These are phyloP conservation scores for Fraxinus albicans DNA, from an alignment of 305 asterid genomes.

Conservation along the genomic window DNA sequence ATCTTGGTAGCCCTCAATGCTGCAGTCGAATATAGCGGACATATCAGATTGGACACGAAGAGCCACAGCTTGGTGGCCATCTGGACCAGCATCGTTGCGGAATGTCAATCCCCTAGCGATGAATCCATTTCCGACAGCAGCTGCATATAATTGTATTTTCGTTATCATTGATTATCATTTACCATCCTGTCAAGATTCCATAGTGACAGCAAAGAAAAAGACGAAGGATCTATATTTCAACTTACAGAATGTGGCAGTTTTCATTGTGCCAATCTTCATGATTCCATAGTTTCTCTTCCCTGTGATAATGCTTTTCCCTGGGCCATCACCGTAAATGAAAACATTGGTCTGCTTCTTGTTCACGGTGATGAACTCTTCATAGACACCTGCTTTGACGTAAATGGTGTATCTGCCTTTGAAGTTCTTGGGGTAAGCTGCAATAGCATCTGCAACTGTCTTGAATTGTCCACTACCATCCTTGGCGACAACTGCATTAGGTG, in stretches of 20 bases:
- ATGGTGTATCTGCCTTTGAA: conserved; percentile 41
- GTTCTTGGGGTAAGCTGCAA: conserved; percentile 49
- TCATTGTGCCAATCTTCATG: conserved; percentile 34
- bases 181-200: neutral
- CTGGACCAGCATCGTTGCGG: too few species aligned
- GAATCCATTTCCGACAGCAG: too few species aligned
- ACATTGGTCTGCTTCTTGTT: too few species aligned
- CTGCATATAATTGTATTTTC: too few species aligned
- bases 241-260: conserved; percentile 57
- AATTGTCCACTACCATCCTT: conserved; percentile 63
- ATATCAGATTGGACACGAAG: too few species aligned
- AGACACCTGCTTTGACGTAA: too few species aligned
- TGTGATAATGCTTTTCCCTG: conserved; percentile 55
- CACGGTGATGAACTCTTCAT: too few species aligned
- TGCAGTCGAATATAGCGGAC: too few species aligned
- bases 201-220: neutral
- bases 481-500: conserved; percentile 60
- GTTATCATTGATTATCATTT: too few species aligned
- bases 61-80: too few species aligned
- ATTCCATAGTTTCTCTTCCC: conserved; percentile 35
- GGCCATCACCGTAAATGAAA: conserved; percentile 16
- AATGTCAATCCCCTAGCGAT: too few species aligned
- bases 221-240: neutral
- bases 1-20: too few species aligned
- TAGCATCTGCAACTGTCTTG: conserved; percentile 43